These are phyloP conservation scores for Phialophora macrospora DNA, from an alignment of 2,329 filamentous ascomycete species.

Conservation along the genomic window DNA sequence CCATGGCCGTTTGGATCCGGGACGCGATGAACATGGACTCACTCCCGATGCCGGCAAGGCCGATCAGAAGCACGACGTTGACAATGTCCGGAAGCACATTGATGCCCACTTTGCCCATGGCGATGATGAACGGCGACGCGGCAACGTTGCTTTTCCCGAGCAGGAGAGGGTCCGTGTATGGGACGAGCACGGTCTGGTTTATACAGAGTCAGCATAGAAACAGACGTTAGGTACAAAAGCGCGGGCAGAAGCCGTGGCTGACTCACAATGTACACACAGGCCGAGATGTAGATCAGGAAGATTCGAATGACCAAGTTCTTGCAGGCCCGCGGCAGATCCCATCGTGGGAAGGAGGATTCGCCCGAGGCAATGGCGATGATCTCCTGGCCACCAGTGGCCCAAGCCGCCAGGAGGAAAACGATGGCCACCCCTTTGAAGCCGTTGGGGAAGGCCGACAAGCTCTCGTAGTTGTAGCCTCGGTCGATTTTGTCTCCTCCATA, in stretches of 20 bases:
- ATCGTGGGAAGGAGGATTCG: conserved; percentile 62
- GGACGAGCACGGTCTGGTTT: conserved; percentile 71
- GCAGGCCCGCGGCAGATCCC: conserved; percentile 81
- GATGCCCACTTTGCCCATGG: conserved; percentile 83
- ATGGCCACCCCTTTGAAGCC: conserved; percentile 15
- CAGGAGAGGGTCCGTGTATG: conserved; percentile 65
- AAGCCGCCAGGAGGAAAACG: conserved; percentile 68
- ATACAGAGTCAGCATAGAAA: too few relatives aligned
- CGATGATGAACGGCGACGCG: conserved; percentile 91
- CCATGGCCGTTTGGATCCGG: conserved; percentile 84
- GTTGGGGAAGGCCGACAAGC: background rate
- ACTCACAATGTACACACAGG: conserved; percentile 68
- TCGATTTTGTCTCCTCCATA: conserved; percentile 65
- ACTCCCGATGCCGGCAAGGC: conserved; percentile 81
- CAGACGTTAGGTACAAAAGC: too few relatives aligned
- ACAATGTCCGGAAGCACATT: conserved; percentile 81
- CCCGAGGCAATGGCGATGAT: conserved; percentile 65
- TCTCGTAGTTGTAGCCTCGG: conserved; percentile 1
- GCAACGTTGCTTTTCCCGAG: conserved; percentile 68
- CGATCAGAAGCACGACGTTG: conserved; percentile 84
- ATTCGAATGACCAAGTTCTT: conserved; percentile 97
- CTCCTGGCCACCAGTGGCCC: conserved; percentile 67
- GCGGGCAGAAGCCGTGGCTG: too few relatives aligned
- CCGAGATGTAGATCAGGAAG: conserved; percentile 84
- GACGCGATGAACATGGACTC: conserved; percentile 92